These are phyloP conservation scores for Cadophora luteo-olivacea DNA, from an alignment of 2,329 filamentous ascomycete genomes.

Conservation along the genomic window DNA sequence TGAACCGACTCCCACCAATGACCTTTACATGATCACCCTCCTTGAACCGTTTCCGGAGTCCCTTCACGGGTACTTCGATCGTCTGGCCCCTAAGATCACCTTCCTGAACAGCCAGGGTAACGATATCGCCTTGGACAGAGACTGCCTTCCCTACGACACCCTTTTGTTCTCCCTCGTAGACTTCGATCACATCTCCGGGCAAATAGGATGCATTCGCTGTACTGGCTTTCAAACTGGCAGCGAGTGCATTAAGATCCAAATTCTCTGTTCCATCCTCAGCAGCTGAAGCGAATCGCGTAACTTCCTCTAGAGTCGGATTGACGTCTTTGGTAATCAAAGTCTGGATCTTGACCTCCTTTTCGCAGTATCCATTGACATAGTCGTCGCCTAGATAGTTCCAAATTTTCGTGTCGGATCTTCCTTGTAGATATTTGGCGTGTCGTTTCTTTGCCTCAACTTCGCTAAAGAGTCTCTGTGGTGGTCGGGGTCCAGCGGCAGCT, in stretches of 20 bases:
- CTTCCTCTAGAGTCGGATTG: constrained; percentile 91
- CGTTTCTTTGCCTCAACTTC: constrained; percentile 91
- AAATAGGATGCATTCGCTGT: constrained; percentile 84
- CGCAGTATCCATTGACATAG: constrained; percentile 90
- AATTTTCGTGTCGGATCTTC: constrained; percentile 59
- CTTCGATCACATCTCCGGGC: constrained; percentile 94
- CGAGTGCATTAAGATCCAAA: constrained; percentile 88
- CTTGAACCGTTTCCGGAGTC: constrained; percentile 89
- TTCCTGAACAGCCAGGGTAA: constrained; percentile 84
- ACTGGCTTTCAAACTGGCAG: constrained; percentile 86
- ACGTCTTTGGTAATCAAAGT: constrained; percentile 86
- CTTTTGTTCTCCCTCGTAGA: constrained; percentile 93
- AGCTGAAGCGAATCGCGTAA: constrained; percentile 90
- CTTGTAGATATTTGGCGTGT: constrained; percentile 67
- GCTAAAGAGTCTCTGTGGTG: constrained; percentile 90
- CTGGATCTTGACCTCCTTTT: constrained; percentile 93
- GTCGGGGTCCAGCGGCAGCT: constrained; percentile 67
- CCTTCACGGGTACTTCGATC: constrained; percentile 92
- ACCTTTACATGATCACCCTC: constrained; percentile 98
- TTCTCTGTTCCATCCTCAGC: constrained; percentile 93
- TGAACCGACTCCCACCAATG: constrained; percentile 91
- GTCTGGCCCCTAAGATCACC: constrained; percentile 82
- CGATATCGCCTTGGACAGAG: constrained; percentile 89
- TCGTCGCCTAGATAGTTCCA: constrained; percentile 89
- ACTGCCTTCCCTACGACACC: constrained; percentile 87